These are phyloP conservation scores for Cadophora malorum DNA, from an alignment of 2,329 filamentous ascomycete species.

Conservation along the genomic window DNA sequence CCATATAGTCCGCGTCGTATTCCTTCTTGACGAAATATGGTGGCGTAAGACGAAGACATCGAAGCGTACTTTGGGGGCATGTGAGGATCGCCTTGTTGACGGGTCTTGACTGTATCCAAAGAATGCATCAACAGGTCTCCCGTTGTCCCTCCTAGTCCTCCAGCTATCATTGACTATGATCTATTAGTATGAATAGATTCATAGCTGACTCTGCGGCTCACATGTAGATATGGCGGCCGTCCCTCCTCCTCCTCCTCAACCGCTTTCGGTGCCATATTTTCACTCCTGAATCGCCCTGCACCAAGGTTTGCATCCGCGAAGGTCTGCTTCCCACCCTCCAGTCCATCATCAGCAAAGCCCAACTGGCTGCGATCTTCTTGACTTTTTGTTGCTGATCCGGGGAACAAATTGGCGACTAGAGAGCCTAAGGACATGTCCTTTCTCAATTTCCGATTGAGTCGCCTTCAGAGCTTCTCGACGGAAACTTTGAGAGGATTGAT, in stretches of 20 bases:
- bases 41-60: constrained; percentile 88
- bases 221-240: constrained; percentile 68
- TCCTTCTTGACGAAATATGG: constrained; percentile 92
- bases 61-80: constrained; percentile 92
- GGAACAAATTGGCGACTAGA: constrained; percentile 58
- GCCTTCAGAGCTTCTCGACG: constrained; percentile 31
- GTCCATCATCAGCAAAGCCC: constrained; percentile 47
- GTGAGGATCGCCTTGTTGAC: constrained; percentile 95
- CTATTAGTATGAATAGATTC: constrained; percentile 31
- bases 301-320: constrained; percentile 45
- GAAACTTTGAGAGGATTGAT: constrained; percentile 9
- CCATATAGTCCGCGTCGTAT: constrained; percentile 86
- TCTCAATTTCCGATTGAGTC: constrained; percentile 38
- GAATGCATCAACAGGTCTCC: constrained; percentile 99
- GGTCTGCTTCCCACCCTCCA: constrained; percentile 41
- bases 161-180: constrained; percentile 87
- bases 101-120: constrained; percentile 96
- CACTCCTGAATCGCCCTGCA: constrained; percentile 35
- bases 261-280: constrained; percentile 44
- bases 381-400: constrained; percentile 44
- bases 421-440: constrained; percentile 63
- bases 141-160: constrained; percentile 88
- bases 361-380: constrained; percentile 40
- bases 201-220: constrained; percentile 49
- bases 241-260: constrained; percentile 58